Evolutionary conservation across 805 yeast species (phyloP), one percentile per base, ranked within the genome.

Genomic region (Metschnikowia drakensbergensis): DNA sequence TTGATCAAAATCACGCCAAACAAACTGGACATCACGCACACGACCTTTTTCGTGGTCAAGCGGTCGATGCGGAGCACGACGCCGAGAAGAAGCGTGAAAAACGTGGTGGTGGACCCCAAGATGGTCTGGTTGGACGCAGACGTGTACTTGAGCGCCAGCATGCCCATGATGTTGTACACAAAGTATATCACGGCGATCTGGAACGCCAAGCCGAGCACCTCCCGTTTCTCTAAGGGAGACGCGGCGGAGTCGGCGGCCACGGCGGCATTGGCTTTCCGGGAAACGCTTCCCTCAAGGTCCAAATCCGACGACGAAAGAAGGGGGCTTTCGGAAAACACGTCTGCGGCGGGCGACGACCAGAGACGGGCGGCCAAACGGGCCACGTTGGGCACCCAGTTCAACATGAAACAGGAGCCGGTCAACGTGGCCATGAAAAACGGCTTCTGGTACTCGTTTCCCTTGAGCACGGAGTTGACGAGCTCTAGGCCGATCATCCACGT

Each of bases 101-200:
- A 66, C 10, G 82, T 74, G 3, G 82, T 71, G 1, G 81, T 72
- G 2, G 82, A 73, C 5, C 80, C 71, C 13, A 79, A 57, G 7
- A 79, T 75, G 0, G 82, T 75, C 54, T 72, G 79, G 54, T 77
- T 78, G 22, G 82, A 74, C 0, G 82, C 80, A 8, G 79, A 71
- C 0, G 84, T 79, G 55, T 68, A 79, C 51, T 68, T 67, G 39
- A 79, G 64, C 3, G 78, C 64, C n/a, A 63, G 46, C 60, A 77
- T 67, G 3, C 66, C 75, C 49, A 68, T 63, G 7, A 68, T 54
- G 48, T 77, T 76, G 56, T 70, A 75, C 3, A 60, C 37, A 46
- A 63, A 72, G 57, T 79, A 79, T 6, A 77, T 65, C 1, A 69
- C 37, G 3, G 80, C 60, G 0, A 76, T 64, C 46, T 72, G 72